Evolutionary conservation across 371 early-diverging fungal genomes (phyloP).

Genomic region (Mortierella sp.): DNA sequence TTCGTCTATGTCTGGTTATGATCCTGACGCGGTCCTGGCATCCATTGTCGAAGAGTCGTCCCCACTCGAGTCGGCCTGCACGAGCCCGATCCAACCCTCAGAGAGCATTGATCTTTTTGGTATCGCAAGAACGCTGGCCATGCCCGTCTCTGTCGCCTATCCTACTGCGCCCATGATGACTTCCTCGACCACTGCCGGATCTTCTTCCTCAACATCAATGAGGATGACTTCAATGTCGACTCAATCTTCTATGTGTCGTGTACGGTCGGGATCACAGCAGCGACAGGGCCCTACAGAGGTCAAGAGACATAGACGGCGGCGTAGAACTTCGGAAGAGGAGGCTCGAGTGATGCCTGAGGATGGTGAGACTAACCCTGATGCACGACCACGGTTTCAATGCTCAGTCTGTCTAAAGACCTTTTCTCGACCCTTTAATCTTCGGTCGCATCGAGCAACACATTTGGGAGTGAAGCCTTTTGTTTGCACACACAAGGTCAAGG

Average conservation of each 20-base stretch:
- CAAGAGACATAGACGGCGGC: slow-evolving; percentile 36
- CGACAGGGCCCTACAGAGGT: slow-evolving; percentile 7
- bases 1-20: slow-evolving; percentile 13
- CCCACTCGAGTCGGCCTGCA: slow-evolving; percentile 18
- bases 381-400: slow-evolving; percentile 32
- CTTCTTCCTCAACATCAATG: background rate
- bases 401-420: slow-evolving; percentile 43
- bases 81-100: slow-evolving; percentile 21
- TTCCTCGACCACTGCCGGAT: background rate
- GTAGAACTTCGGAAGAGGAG: slow-evolving; percentile 36
- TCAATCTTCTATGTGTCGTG: background rate
- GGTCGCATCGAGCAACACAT: slow-evolving; percentile 71
- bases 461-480: slow-evolving; percentile 65
- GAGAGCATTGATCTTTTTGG: slow-evolving; percentile 8
- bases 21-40: slow-evolving; percentile 9
- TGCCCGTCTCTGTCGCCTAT: no score
- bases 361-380: slow-evolving; percentile 12
- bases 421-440: slow-evolving; percentile 39
- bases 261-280: background rate
- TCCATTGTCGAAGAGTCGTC: slow-evolving; percentile 19
- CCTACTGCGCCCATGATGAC: no score
- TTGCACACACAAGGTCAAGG: slow-evolving; percentile 42
- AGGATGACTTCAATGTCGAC: background rate
- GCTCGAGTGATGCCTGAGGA: slow-evolving; percentile 29
- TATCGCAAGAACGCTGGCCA: no score